Evolutionary conservation across 1,284 basidiomycete genomes (phyloP).

Genomic region (Trametes pubescens): DNA sequence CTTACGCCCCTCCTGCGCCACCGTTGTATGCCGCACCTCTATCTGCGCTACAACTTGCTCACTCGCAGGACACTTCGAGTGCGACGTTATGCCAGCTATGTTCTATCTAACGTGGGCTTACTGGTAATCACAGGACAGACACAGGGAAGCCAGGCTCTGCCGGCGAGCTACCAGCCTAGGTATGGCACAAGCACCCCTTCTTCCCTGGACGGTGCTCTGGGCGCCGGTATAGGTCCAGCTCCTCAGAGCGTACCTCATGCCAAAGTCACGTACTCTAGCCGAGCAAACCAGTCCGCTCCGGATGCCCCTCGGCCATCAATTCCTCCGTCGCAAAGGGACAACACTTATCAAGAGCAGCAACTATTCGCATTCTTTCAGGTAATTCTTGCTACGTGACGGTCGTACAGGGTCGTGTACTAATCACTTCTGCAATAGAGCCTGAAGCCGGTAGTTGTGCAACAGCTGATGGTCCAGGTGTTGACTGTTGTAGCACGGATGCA

Average conservation of each 20-base stretch:
- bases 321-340: neutral
- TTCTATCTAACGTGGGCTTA: neutral
- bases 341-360: slow-evolving; percentile 4
- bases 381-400: neutral
- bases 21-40: neutral
- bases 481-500: slow-evolving; percentile 7
- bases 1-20: neutral
- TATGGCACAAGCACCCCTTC: slow-evolving; percentile 11
- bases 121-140: neutral
- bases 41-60: neutral
- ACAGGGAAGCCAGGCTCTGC: neutral
- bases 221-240: slow-evolving; percentile 4
- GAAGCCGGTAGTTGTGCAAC: slow-evolving; percentile 2
- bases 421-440: neutral
- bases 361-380: slow-evolving; percentile 22
- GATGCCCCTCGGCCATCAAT: neutral
- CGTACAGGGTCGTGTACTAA: neutral
- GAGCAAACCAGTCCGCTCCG: neutral
- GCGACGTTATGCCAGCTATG: neutral
- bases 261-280: slow-evolving; percentile 21
- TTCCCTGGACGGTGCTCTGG: slow-evolving; percentile 19
- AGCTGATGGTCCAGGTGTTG: slow-evolving; percentile 11
- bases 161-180: slow-evolving; percentile 9
- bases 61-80: neutral
- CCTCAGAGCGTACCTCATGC: slow-evolving; percentile 17